Conservation (phyloP, 2,329 filamentous ascomycete species). For the Colletotrichum sublineola region DNA sequence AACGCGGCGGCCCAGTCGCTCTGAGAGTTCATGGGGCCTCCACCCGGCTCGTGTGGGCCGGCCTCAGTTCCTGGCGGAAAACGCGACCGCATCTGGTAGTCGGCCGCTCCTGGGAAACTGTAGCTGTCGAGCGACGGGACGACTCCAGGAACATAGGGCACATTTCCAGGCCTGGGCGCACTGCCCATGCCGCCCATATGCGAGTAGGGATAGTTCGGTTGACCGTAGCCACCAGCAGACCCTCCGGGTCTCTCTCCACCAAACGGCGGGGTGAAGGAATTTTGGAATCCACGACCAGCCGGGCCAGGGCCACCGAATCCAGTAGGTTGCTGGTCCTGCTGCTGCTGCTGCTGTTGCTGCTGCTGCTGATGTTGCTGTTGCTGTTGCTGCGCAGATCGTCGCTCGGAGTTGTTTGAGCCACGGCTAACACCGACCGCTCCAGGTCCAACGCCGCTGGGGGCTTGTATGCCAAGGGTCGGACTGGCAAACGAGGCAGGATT, state of each 20-base stretch:
- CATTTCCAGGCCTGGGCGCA: constrained; percentile 53
- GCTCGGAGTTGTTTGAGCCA: constrained; percentile 56
- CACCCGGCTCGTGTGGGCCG: constrained; percentile 48
- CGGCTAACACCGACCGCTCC: constrained; percentile 73
- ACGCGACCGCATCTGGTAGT: constrained; percentile 63
- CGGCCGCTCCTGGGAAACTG: constrained; percentile 57
- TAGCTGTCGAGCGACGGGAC: constrained; percentile 59
- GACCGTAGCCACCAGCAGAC: constrained; percentile 54
- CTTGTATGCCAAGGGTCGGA: constrained; percentile 78
- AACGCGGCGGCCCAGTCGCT: constrained; percentile 75
- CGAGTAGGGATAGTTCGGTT: constrained; percentile 53
- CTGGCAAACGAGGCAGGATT: constrained; percentile 96
- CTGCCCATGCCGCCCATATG: constrained; percentile 41
- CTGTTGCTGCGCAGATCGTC: constrained; percentile 60
- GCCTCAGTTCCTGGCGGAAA: constrained; percentile 58
- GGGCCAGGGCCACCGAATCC: constrained; percentile 54
- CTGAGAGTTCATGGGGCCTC: constrained; percentile 47
- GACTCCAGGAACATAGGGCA: constrained; percentile 56
- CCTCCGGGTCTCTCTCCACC: constrained; percentile 57
- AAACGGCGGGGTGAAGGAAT: constrained; percentile 58
- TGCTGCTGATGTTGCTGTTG: constrained; percentile 45
- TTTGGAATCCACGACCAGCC: constrained; percentile 58
- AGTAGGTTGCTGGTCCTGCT: constrained; percentile 50
- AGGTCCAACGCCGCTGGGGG: constrained; percentile 75
- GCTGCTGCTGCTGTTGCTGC: constrained; percentile 45